Base-by-base conservation (phyloP, 768 basidiomycete species). In the Pleurotus tuber-regium region DNA sequence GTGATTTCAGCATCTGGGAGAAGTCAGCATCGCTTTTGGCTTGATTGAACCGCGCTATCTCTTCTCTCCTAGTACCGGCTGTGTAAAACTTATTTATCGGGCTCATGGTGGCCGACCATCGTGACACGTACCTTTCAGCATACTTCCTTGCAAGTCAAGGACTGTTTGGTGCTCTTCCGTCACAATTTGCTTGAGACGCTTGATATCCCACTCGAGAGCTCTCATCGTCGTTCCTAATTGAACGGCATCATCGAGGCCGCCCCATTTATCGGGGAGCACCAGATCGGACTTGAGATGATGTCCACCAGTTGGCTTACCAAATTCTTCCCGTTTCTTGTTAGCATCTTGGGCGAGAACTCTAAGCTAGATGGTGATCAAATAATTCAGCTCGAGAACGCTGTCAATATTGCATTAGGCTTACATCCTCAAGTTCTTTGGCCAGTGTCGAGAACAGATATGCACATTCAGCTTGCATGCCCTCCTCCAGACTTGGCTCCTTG, bases 51-150 rank as follows among this genome's bases (percentile, higher is more conserved):
- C 91, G 82, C 14, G 75, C 72, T 21, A 92, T 87, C 61, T 97
- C 93, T 63, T 94, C 92, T 57, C 80, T 80, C 57, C 89, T 83
- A 53, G 89, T 90, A 43, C 82, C 83, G 33, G 86, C 94, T 96
- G 60, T 33, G 35, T 40, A 31, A 12, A 40, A 43, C n/a, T n/a
- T n/a, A n/a, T n/a, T n/a, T n/a, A n/a, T n/a, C n/a, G n/a, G n/a
- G n/a, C n/a, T n/a, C n/a, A n/a, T n/a, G n/a, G n/a, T n/a, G n/a
- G 21, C 2, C 5, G 54, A 21, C 29, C 51, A 10, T 4, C 4
- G 36, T 18, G 50, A 16, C 9, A 64, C 72, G 23, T 48, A 85
- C 89, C 83, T 70, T 84, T 86, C 3, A 92, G 72, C 65, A 91
- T 70, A 50, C 76, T 77, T 51, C 79, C 82, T 53, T 85, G 83